A percentile compares a stretch with the other conserved stretches of the same genome.
Evolutionary conservation across 1,139 yeast genomes (phyloP).

Genomic region (Scheffersomyces quercinus): DNA sequence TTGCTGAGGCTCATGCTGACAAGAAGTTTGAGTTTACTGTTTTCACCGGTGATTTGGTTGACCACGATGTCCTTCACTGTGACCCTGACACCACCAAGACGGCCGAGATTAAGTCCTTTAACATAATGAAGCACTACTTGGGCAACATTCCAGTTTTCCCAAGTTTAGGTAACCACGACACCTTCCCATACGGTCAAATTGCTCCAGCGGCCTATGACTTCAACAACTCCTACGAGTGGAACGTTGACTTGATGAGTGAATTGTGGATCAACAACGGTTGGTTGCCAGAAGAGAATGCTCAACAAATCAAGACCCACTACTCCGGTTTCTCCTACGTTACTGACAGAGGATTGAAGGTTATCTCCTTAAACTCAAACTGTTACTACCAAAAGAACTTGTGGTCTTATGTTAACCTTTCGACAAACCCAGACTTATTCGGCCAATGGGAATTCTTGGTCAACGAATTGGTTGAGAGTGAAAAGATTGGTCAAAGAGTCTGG

Average conservation of each 20-base stretch:
- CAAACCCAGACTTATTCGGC: conserved; percentile 64
- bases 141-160: conserved; percentile 61
- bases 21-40: conserved; percentile 56
- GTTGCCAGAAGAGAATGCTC: conserved; percentile 27
- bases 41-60: conserved; percentile 72
- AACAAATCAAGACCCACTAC: conserved; percentile 44
- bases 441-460: conserved; percentile 61
- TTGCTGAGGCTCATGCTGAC: conserved; percentile 29
- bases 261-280: conserved; percentile 51
- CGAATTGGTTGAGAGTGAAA: conserved; percentile 61
- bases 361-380: conserved; percentile 65
- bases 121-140: conserved; percentile 56
- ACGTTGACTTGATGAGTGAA: conserved; percentile 59
- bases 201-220: conserved; percentile 48
- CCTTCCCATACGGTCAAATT: conserved; percentile 70
- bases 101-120: conserved; percentile 54
- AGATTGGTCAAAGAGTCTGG: conserved; percentile 65
- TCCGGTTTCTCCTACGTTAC: conserved; percentile 65
- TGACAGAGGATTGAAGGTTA: conserved; percentile 57
- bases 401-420: conserved; percentile 54
- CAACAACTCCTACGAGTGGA: conserved; percentile 56
- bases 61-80: conserved; percentile 52
- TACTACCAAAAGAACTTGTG: conserved; percentile 68
- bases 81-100: conserved; percentile 49
- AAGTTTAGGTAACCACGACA: conserved; percentile 71